Evolutionary conservation across 2,329 filamentous ascomycete genomes (phyloP).

Genomic region (Talaromyces sp.): DNA sequence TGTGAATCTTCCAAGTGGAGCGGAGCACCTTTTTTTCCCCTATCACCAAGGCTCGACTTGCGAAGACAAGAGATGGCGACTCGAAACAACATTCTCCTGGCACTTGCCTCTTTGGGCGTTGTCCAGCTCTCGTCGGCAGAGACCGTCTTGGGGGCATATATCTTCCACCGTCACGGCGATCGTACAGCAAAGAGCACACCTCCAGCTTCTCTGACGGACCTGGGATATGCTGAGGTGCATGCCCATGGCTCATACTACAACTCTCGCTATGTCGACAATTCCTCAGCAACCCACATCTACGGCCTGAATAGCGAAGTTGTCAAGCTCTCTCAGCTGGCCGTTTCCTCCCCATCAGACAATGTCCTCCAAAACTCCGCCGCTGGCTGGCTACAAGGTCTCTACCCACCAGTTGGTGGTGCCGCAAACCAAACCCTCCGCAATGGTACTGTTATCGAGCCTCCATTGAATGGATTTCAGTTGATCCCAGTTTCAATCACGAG

Average conservation of each 20-base stretch:
- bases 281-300: conserved; percentile 56
- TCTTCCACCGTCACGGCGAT: conserved; percentile 89
- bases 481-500: conserved; percentile 64
- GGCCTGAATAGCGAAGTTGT: conserved; percentile 63
- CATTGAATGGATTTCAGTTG: conserved; percentile 77
- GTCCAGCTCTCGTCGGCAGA: conserved; percentile 40
- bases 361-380: conserved; percentile 76
- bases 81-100: background rate
- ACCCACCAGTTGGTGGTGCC: conserved; percentile 64
- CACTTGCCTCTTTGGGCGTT: background rate
- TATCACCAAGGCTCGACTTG: background rate
- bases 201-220: conserved; percentile 67
- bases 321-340: conserved; percentile 63
- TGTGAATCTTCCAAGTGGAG: background rate
- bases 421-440: conserved; percentile 63
- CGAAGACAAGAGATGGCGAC: background rate
- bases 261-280: conserved; percentile 63
- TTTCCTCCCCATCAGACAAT: conserved; percentile 66
- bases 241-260: conserved; percentile 71
- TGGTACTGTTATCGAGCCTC: conserved; percentile 59
- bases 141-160: conserved; percentile 73
- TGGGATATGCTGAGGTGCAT: conserved; percentile 73
- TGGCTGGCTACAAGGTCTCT: conserved; percentile 79
- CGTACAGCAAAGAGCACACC: conserved; percentile 71
- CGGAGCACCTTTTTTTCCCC: background rate